Base-by-base conservation (phyloP, 176 grass and related monocot species). In the Leersia perrieri region DNA sequence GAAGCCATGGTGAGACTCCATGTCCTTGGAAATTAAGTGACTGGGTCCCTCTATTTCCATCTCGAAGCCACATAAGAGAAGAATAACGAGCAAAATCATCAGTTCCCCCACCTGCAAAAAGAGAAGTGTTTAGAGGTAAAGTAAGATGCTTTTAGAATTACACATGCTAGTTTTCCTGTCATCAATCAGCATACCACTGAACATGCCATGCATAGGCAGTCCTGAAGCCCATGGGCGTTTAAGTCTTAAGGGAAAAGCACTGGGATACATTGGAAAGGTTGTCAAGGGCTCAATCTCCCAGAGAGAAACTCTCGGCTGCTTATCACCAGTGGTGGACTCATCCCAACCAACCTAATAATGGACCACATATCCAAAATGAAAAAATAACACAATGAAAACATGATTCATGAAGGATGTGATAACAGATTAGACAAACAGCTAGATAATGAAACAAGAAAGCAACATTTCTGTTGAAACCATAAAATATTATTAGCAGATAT, bases 271-370 rank as follows among this genome's bases (percentile, higher is more conserved):
- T 0, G 92, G 92, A 89, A 98, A 98, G 15, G 95, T 94, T 57
- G 92, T 95, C 74, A 95, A 61, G 66, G 95, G 90, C 84, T 98
- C 95, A 7, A 94, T 98, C 68, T 98, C 95, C 95, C 95, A 98
- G 8, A 95, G 86, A 57, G 95, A 98, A 67, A 95, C 95, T 74
- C 90, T 92, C 16, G 90, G 92, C 44, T 94, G 92, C 77, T 91
- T 92, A 75, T 98, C 90, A 76, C 92, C 92, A 75, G 95, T 90
- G n/a, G 92, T 94, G 58, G 95, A 94, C 72, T 98, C 95, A 72
- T 98, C 95, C 95, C 92, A 98, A 87, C 95, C 95, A 87, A 98
- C 95, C 95, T 94, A 89, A n/a, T 94, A 89, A n/a, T 72, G 66
- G 11, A 76, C 28, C 44, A 66, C 13, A 81, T 67, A 66, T 63